Evolutionary conservation across 805 yeast genomes (phyloP), one percentile per base, ranked within the genome.

Genomic region (Ogataea populi-albae): DNA sequence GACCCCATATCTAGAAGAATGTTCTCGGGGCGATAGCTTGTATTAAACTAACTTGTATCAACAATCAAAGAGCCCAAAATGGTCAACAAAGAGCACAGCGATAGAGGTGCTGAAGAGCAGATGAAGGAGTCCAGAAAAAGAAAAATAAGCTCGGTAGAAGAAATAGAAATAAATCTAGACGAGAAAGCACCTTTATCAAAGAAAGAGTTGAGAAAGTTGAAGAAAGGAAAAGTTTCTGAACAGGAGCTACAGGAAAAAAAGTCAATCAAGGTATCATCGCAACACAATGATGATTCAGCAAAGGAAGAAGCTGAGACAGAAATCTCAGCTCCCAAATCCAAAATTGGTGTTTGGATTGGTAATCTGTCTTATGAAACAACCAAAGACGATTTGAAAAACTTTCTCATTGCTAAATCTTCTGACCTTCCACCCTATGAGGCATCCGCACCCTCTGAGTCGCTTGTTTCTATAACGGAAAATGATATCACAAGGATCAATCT

Each of bases 271-370:
- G 37, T 35, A n/a, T n/a, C n/a, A n/a, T n/a, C n/a, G n/a, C n/a
- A n/a, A n/a, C n/a, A n/a, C n/a, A n/a, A n/a, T n/a, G n/a, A n/a
- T n/a, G n/a, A n/a, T n/a, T n/a, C n/a, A n/a, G n/a, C n/a, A n/a
- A 31, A 33, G 34, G 47, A 47, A 11, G 61, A 52, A 16, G 40
- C 47, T 6, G 49, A 59, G 3, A 51, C 53, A 18, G 62, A 61
- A 35, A 52, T 44, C 17, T 38, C 55, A 4, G 54, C 54, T 22
- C 66, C 65, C 34, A 68, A 68, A 53, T 71, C 81, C 4, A 75
- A 71, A 36, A 75, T 64, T 50, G 94, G 94, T 29, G 93, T 88
- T 23, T 93, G 98, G 98, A 75, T 93, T 30, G 98, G 98, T 27
- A 93, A 93, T 57, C 63, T 93, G 45, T 72, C 96, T 0, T 93